phyloP scores from a whole-genome alignment of 1,139 yeast species.

The Arxiozyma telluris region DNA sequence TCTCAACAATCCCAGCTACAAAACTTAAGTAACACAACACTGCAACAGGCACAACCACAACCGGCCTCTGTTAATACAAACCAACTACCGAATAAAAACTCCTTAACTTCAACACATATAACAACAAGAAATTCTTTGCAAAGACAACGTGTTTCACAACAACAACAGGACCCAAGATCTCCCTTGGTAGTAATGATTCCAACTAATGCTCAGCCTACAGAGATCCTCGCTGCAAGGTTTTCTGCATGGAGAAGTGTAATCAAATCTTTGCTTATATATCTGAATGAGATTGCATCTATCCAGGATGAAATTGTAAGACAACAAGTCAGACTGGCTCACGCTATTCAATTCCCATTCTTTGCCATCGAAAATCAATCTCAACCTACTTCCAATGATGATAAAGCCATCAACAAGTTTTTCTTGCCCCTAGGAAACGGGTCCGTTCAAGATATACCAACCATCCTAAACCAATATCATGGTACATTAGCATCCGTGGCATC shows the following conservation, averaged over 20 bases:
- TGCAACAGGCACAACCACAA: background rate
- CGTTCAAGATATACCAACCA: constrained; percentile 69
- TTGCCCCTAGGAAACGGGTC: constrained; percentile 74
- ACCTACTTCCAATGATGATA: constrained; percentile 22
- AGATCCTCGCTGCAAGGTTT: constrained; percentile 72
- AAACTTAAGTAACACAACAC: background rate
- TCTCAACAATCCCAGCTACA: constrained; percentile 3
- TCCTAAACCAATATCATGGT: constrained; percentile 67
- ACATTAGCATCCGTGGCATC: constrained; percentile 60
- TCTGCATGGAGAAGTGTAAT: constrained; percentile 80
- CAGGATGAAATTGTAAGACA: constrained; percentile 84
- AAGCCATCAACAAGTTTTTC: constrained; percentile 29
- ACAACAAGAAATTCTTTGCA: constrained; percentile 6
- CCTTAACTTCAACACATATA: constrained; percentile 9
- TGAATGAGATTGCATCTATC: constrained; percentile 71
- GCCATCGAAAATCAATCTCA: constrained; percentile 23
- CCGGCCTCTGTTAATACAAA: background rate
- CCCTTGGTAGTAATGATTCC: constrained; percentile 43
- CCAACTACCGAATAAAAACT: constrained; percentile 4
- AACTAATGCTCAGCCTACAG: constrained; percentile 66
- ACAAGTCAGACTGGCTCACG: constrained; percentile 72
- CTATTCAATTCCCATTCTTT: constrained; percentile 53
- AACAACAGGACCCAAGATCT: constrained; percentile 33
- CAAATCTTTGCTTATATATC: constrained; percentile 62
- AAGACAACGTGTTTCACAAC: constrained; percentile 4